These are phyloP conservation scores for Aspergillus tanneri DNA, from an alignment of 2,329 filamentous ascomycete species.

Conservation along the genomic window DNA sequence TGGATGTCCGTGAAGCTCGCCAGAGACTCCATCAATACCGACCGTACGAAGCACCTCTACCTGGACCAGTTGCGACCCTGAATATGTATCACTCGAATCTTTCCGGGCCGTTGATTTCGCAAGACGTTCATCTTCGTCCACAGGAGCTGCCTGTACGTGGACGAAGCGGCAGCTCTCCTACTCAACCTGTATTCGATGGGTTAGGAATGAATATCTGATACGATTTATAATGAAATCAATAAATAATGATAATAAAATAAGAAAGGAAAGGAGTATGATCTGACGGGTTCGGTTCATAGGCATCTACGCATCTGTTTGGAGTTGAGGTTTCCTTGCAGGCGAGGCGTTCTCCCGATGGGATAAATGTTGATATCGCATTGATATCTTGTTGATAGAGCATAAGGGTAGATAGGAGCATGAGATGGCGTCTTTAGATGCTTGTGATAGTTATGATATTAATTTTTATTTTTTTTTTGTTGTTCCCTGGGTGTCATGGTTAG, in stretches of 20 bases:
- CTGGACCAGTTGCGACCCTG: conserved; percentile 16
- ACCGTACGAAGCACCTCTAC: conserved; percentile 15
- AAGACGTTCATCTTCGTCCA: conserved; percentile 21
- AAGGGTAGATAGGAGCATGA: not conserved
- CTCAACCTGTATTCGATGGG: conserved; percentile 23
- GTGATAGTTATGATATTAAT: too few relatives aligned
- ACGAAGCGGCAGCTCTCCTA: conserved; percentile 36
- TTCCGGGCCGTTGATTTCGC: conserved; percentile 30
- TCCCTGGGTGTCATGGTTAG: too few relatives aligned
- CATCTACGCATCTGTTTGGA: too few relatives aligned
- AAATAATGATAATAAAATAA: not conserved
- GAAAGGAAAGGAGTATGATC: not conserved
- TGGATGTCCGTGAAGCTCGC: conserved; percentile 32
- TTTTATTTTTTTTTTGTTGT: too few relatives aligned
- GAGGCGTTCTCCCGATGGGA: too few relatives aligned
- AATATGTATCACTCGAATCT: conserved; percentile 29
- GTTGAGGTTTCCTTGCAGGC: too few relatives aligned
- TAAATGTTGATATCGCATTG: too few relatives aligned
- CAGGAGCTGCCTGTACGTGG: conserved; percentile 23
- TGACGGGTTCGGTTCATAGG: too few relatives aligned
- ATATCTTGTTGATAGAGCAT: not conserved
- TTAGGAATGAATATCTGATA: not conserved
- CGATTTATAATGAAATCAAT: not conserved
- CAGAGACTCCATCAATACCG: conserved; percentile 23
- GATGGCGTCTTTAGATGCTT: conserved; percentile 29